Evolutionary conservation across 306 rosid genomes (phyloP).

Genomic region (Begonia masoniana): DNA sequence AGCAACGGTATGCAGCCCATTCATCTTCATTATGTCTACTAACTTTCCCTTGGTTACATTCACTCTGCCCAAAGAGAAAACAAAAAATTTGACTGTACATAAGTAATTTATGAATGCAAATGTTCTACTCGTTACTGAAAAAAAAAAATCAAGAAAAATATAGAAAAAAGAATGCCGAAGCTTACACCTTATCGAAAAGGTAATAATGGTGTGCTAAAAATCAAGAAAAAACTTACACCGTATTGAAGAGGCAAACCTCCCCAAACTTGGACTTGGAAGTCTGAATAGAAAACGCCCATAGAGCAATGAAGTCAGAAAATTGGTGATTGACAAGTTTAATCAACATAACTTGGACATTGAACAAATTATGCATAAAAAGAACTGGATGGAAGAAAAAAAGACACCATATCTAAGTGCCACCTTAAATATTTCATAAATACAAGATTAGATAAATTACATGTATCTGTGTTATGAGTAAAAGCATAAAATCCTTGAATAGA

Average conservation of each 20-base stretch:
- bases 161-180: no score
- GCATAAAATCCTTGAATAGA: no score
- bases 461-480: no score
- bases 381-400: no score
- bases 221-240: conserved; percentile 49
- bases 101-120: no score
- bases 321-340: conserved; percentile 6
- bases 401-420: no score
- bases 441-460: no score
- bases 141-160: no score
- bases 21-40: conserved; percentile 52
- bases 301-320: conserved; percentile 15
- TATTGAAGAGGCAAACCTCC: conserved; percentile 33
- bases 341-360: background rate
- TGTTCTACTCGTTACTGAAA: no score
- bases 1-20: conserved; percentile 68
- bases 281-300: conserved; percentile 34
- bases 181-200: conserved; percentile 4
- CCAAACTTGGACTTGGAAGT: conserved; percentile 68
- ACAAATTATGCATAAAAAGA: background rate
- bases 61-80: conserved; percentile 26
- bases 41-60: conserved; percentile 43
- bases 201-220: background rate
- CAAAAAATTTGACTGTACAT: conserved; percentile 10
- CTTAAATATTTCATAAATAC: no score